Conservation (phyloP, 2,329 filamentous ascomycete species). For the Trichoderma brevicompactum region DNA sequence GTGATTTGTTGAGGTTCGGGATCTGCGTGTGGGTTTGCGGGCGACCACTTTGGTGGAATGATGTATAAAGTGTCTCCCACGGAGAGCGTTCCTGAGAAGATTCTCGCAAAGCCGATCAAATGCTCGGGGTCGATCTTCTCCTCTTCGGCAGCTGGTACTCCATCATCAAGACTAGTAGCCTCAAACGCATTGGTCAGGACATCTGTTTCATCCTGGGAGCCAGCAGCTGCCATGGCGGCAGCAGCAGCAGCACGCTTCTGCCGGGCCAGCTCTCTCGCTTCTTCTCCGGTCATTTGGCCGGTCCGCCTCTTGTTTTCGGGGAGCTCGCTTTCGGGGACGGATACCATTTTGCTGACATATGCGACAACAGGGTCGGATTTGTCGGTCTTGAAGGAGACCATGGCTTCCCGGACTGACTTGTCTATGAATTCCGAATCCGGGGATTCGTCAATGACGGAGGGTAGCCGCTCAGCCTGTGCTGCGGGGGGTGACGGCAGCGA, state of each 20-base stretch:
- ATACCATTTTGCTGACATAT: constrained; percentile 98
- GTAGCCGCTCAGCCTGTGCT: constrained; percentile 80
- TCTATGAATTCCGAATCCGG: constrained; percentile 77
- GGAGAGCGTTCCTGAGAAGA: constrained; percentile 87
- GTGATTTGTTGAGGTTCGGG: constrained; percentile 82
- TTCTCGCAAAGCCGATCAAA: constrained; percentile 89
- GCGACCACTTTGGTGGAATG: constrained; percentile 89
- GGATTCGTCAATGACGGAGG: constrained; percentile 76
- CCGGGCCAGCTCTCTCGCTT: constrained; percentile 84
- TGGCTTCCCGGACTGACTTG: constrained; percentile 72
- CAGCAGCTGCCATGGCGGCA: constrained; percentile 72
- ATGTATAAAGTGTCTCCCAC: constrained; percentile 93
- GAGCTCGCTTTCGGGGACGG: constrained; percentile 88
- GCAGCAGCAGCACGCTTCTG: constrained; percentile 90
- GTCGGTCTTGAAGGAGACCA: constrained; percentile 75
- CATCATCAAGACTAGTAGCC: constrained; percentile 62
- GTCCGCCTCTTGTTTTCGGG: constrained; percentile 78
- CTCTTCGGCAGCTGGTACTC: constrained; percentile 52
- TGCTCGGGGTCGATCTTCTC: constrained; percentile 77
- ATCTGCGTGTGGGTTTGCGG: constrained; percentile 70
- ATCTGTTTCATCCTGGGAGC: constrained; percentile 54
- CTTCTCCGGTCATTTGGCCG: constrained; percentile 80
- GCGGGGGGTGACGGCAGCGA: constrained; percentile 81
- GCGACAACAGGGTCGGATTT: constrained; percentile 80
- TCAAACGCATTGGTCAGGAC: constrained; percentile 65